Evolutionary conservation across 1,284 basidiomycete genomes (phyloP).

Genomic region (Pseudozyma thailandica): DNA sequence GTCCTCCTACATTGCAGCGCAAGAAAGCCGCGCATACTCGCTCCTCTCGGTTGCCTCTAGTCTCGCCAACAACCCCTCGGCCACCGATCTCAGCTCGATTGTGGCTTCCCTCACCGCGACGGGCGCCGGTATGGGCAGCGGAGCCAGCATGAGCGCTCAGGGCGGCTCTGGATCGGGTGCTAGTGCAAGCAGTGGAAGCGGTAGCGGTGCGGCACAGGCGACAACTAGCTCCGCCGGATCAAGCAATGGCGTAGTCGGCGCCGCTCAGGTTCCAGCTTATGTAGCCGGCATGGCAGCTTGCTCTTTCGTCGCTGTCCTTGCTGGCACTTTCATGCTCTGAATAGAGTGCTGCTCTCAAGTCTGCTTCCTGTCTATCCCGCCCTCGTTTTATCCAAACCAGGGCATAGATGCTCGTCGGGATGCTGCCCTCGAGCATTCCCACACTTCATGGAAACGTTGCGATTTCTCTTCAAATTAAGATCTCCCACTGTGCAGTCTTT

Average conservation of each 20-base stretch:
- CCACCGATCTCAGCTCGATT: constrained; percentile 15
- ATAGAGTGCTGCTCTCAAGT: too few relatives aligned
- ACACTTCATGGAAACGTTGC: too few relatives aligned
- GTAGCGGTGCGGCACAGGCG: constrained; percentile 1
- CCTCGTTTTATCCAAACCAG: too few relatives aligned
- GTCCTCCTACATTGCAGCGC: constrained; percentile 20
- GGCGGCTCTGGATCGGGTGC: background rate
- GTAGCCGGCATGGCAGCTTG: constrained; percentile 22
- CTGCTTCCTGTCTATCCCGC: too few relatives aligned
- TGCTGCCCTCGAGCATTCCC: too few relatives aligned
- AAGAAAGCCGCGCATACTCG: constrained; percentile 28
- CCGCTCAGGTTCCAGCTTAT: constrained; percentile 7
- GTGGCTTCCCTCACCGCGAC: constrained; percentile 20
- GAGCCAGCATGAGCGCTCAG: constrained; percentile 1
- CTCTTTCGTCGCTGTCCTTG: constrained; percentile 26
- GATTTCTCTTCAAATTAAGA: too few relatives aligned
- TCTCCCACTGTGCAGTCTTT: too few relatives aligned
- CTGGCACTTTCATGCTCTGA: constrained; percentile 29
- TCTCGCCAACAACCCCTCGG: constrained; percentile 18
- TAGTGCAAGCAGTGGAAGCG: background rate
- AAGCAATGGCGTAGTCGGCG: constrained; percentile 16
- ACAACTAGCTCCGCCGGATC: constrained; percentile 11
- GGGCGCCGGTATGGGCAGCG: background rate
- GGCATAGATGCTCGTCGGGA: too few relatives aligned
- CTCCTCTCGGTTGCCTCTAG: constrained; percentile 40